Percentiles rank a stretch among this genome's conserved stretches.
Conservation (phyloP, 768 basidiomycete species). For the Auriscalpium vulgare region DNA sequence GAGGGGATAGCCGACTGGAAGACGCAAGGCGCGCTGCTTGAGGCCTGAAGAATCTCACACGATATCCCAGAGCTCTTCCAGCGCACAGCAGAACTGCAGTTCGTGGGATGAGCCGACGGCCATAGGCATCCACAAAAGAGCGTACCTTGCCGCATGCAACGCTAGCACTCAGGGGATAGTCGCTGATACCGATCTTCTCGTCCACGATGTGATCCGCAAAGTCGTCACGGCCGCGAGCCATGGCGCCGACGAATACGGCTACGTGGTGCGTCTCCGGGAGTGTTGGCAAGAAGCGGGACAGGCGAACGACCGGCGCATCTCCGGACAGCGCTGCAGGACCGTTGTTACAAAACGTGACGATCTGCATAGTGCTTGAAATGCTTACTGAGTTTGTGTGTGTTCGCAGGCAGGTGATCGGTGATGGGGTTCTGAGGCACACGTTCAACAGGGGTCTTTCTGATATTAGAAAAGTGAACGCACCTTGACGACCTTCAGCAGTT, state of each 20-base stretch:
- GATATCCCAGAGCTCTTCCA: slow-evolving; percentile 95
- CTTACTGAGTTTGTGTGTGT: slow-evolving; percentile 93
- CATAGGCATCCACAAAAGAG: neutral
- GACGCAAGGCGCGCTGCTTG: neutral
- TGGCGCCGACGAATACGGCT: slow-evolving; percentile 95
- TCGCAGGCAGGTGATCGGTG: slow-evolving; percentile 86
- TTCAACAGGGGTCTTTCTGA: slow-evolving; percentile 1
- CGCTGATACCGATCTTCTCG: slow-evolving; percentile 93
- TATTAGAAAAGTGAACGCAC: slow-evolving; percentile 30
- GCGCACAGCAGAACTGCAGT: slow-evolving; percentile 74
- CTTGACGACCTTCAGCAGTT: slow-evolving; percentile 94
- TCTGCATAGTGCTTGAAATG: slow-evolving; percentile 12
- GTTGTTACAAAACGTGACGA: slow-evolving; percentile 1
- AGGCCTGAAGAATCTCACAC: slow-evolving; percentile 34
- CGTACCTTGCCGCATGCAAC: slow-evolving; percentile 96
- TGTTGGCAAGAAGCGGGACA: slow-evolving; percentile 79
- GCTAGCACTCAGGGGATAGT: slow-evolving; percentile 86
- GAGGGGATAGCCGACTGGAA: neutral
- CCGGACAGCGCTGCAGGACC: slow-evolving; percentile 69
- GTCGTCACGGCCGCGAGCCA: slow-evolving; percentile 94
- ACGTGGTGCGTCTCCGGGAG: slow-evolving; percentile 84
- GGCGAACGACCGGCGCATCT: slow-evolving; percentile 72
- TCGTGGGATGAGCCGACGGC: no score
- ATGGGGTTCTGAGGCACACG: slow-evolving; percentile 69
- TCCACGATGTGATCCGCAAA: slow-evolving; percentile 95